Evolutionary conservation across 768 basidiomycete genomes (phyloP).

Genomic region (Amylocystis lapponica): DNA sequence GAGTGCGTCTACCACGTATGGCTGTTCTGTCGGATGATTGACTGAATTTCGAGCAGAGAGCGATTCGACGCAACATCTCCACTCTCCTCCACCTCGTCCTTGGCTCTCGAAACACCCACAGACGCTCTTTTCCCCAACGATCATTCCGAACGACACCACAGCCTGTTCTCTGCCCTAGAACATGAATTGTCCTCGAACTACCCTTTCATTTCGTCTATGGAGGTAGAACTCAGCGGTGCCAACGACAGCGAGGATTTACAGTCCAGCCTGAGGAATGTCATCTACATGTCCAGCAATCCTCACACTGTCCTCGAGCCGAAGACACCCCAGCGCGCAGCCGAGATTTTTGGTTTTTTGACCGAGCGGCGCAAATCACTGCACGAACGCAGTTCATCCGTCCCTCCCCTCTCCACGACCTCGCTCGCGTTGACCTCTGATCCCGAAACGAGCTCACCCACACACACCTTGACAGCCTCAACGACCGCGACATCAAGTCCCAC

Average conservation of each 20-base stretch:
- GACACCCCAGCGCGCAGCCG: constrained; percentile 65
- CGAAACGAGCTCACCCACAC: too few relatives aligned
- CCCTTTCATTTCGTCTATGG: constrained; percentile 64
- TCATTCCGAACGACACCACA: constrained; percentile 15
- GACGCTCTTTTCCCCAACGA: constrained; percentile 33
- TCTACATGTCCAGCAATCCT: constrained; percentile 5
- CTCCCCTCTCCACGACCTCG: background rate
- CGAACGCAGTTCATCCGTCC: background rate
- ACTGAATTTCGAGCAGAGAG: constrained; percentile 6
- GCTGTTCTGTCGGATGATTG: too few relatives aligned
- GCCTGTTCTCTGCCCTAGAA: constrained; percentile 35
- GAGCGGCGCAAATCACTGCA: constrained; percentile 35
- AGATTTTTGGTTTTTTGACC: constrained; percentile 69
- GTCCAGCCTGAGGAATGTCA: constrained; percentile 13
- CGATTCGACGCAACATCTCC: constrained; percentile 32
- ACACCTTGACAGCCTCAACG: too few relatives aligned
- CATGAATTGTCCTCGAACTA: constrained; percentile 26
- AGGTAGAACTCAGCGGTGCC: constrained; percentile 61
- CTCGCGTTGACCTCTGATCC: constrained; percentile 9
- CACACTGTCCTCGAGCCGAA: constrained; percentile 30
- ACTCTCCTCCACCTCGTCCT: constrained; percentile 38
- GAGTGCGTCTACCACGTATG: constrained; percentile 37
- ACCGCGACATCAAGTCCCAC: constrained; percentile 13
- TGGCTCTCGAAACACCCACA: constrained; percentile 44
- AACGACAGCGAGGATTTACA: too few relatives aligned